Percentiles rank a stretch among this genome's conserved stretches.
Conservation (phyloP, 1,139 yeast species). For the Geotrichum aggregatum region DNA sequence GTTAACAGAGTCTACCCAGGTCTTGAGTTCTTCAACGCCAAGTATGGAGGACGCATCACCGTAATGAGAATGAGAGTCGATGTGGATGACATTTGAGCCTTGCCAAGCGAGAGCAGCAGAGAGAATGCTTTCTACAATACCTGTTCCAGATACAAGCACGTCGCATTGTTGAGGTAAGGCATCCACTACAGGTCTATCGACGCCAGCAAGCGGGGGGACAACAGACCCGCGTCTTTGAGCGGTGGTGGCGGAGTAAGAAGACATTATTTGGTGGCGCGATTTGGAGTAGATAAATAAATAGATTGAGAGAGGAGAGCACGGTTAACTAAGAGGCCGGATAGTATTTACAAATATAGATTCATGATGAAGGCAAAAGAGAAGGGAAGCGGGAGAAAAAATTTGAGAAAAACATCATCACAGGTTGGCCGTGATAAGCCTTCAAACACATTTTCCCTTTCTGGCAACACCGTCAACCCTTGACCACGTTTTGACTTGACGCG, state of each 20-base stretch:
- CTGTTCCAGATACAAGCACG: conserved; percentile 88
- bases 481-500: not conserved
- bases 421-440: conserved; percentile 1
- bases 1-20: conserved; percentile 69
- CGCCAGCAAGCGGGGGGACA: conserved; percentile 77
- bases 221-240: conserved; percentile 59
- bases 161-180: conserved; percentile 51
- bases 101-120: conserved; percentile 98
- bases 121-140: conserved; percentile 77
- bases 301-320: not conserved
- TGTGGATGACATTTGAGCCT: conserved; percentile 83
- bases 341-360: not conserved
- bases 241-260: conserved; percentile 41
- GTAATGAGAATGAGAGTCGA: conserved; percentile 76
- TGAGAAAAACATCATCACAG: conserved; percentile 1
- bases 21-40: conserved; percentile 75
- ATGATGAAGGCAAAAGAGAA: not conserved
- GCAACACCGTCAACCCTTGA: conserved; percentile 7
- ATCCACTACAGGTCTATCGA: conserved; percentile 55
- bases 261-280: conserved; percentile 28
- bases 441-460: not conserved
- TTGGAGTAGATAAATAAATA: not conserved
- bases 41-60: conserved; percentile 87
- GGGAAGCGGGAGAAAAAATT: not conserved
- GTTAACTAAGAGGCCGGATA: not conserved